A percentile compares a stretch with the other conserved stretches of the same genome.
Conservation (phyloP, 495 filamentous ascomycete species). For the Pyrenula aspistea region DNA sequence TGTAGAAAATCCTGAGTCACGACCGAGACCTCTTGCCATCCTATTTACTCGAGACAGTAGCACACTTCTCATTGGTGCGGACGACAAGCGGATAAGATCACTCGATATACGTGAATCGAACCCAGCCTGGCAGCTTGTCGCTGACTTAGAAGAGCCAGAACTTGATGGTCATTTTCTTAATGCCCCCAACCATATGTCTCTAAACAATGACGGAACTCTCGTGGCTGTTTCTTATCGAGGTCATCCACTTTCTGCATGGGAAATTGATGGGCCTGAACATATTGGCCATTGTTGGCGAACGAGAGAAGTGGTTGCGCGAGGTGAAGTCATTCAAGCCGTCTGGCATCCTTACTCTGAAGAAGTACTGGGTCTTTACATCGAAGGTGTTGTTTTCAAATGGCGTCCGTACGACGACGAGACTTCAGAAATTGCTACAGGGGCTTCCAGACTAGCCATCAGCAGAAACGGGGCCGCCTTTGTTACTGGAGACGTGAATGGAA, state of each 20-base stretch:
- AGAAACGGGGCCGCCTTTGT: constrained; percentile 13
- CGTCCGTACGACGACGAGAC: constrained; percentile 10
- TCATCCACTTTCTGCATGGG: constrained; percentile 16
- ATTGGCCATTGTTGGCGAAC: constrained; percentile 16
- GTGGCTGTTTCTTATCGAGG: constrained; percentile 15
- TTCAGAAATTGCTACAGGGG: constrained; percentile 10
- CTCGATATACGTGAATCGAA: constrained; percentile 3
- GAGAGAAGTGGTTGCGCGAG: constrained; percentile 7
- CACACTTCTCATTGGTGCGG: constrained; percentile 9
- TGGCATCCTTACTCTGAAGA: constrained; percentile 15
- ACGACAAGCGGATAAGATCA: constrained; percentile 9
- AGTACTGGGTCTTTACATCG: constrained; percentile 15
- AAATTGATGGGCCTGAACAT: constrained; percentile 12
- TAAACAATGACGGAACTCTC: constrained; percentile 11
- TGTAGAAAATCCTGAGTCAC: constrained; percentile 6
- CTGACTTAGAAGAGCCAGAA: constrained; percentile 11
- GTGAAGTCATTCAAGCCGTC: constrained; percentile 13
- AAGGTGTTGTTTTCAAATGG: constrained; percentile 17
- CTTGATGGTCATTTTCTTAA: constrained; percentile 14
- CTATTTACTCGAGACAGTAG: constrained; percentile 6
- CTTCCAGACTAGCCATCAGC: constrained; percentile 11
- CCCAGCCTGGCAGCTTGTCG: constrained; percentile 10
- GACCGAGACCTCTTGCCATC: constrained; percentile 9
- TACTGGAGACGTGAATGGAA: constrained; percentile 13
- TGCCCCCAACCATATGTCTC: constrained; percentile 10